Evolutionary conservation across 257 asterid genomes (phyloP).

Genomic region (Gentiana macrophylla): DNA sequence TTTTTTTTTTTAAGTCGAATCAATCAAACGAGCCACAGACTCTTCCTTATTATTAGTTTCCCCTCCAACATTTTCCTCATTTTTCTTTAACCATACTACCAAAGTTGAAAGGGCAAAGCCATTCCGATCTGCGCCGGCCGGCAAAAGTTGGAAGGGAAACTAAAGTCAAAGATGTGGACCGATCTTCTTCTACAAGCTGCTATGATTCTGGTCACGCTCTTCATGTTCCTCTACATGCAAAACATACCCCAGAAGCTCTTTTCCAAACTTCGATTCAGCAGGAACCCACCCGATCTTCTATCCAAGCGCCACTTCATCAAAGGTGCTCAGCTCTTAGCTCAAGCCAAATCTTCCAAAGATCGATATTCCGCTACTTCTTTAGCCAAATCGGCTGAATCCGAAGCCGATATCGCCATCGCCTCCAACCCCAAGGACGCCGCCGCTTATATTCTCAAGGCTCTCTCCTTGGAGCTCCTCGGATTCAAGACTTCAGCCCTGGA

Average conservation of each 20-base stretch:
- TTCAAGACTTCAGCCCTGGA: constrained; percentile 52
- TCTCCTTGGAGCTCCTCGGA: constrained; percentile 57
- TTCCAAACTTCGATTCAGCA: constrained; percentile 38
- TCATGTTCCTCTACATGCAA: constrained; percentile 36
- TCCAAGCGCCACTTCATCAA: constrained; percentile 64
- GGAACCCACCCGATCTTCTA: constrained; percentile 27
- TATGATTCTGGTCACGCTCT: constrained; percentile 10
- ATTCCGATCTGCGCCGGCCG: no score
- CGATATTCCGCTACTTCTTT: constrained; percentile 13
- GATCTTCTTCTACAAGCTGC: constrained; percentile 51
- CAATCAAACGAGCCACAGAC: no score
- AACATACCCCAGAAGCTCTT: constrained; percentile 44
- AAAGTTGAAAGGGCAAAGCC: no score
- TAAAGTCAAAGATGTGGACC: constrained; percentile 24
- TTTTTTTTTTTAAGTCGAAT: no score
- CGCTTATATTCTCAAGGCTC: constrained; percentile 54
- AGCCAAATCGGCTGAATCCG: constrained; percentile 37
- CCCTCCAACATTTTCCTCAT: no score
- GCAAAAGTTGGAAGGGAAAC: not conserved
- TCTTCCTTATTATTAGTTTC: no score
- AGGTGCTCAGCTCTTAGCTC: constrained; percentile 62
- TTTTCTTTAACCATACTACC: no score
- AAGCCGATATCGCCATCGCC: constrained; percentile 53
- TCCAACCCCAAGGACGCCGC: constrained; percentile 60
- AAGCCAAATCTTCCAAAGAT: constrained; percentile 29